Base-by-base conservation (phyloP, 164 flowering plant species). In the Vitis amurensis region DNA sequence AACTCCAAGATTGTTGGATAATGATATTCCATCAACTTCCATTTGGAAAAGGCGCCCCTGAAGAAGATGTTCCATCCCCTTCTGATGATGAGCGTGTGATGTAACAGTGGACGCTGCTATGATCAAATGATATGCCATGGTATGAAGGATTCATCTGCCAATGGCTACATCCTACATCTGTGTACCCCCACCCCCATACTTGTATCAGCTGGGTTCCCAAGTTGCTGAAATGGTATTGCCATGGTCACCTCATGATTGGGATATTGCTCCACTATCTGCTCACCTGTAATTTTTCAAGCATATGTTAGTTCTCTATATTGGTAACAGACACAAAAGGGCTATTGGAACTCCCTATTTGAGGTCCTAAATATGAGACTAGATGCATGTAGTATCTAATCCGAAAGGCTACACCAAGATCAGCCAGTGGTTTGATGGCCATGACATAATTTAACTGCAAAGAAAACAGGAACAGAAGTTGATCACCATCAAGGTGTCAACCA, bases 71-170 rank as follows among this genome's bases (percentile, higher is more conserved):
- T 23, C 29, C 68, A 37, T 3, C 8, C 9, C 55, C 47, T 37
- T 64, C 68, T 5, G 68, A 52, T 23, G 68, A 52, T 27, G 68
- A 50, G 8, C 51, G 57, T 1, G 68, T 11, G 68, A 64, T 50
- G 44, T 64, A 17, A 15, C 6, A 64, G 12, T 10, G 10, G 12
- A 27, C n/a, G 10, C 3, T n/a, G 44, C 44, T 37, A 3, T 3
- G 44, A 23, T 64, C 68, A 3, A 30, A 19, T 8, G 16, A 3
- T 5, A 44, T 51, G 17, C 58, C 37, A 14, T 8, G 1, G 15
- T 27, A 27, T 17, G 47, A 9, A 10, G 37, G 17, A 64, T 23
- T 64, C 37, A 19, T 27, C 5, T 11, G 16, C 68, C 68, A 64
- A 64, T 64, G 13, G n/a, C 56, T 53, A n/a, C 3, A 13, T 53